Evolutionary conservation across 768 basidiomycete genomes (phyloP).

Genomic region (Gyrodon lividus): DNA sequence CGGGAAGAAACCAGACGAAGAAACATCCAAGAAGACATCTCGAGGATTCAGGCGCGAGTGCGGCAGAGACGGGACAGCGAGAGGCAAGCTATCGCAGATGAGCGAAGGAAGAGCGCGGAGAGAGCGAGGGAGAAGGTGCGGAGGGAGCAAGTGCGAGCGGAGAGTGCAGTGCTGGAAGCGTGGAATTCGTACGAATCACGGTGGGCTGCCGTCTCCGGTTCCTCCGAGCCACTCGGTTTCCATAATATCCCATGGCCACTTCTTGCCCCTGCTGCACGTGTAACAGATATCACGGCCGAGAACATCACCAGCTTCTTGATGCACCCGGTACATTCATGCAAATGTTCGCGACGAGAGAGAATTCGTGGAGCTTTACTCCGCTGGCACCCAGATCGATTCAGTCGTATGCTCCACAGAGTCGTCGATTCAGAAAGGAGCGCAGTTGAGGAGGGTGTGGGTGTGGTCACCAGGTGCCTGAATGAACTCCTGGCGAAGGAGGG

Average conservation of each 20-base stretch:
- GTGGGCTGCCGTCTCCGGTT: conserved; percentile 53
- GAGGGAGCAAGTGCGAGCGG: conserved; percentile 40
- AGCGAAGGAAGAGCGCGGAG: conserved; percentile 38
- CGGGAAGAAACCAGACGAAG: conserved; percentile 42
- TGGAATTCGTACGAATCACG: conserved; percentile 65
- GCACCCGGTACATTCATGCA: conserved; percentile 60
- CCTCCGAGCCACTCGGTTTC: conserved; percentile 55
- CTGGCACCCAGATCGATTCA: conserved; percentile 83
- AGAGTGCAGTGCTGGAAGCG: conserved; percentile 48
- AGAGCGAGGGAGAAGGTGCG: conserved; percentile 42
- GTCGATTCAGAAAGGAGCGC: conserved; percentile 46
- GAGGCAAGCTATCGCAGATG: conserved; percentile 45
- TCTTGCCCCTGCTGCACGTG: conserved; percentile 38
- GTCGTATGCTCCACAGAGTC: conserved; percentile 53
- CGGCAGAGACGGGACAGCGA: conserved; percentile 51
- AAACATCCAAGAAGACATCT: conserved; percentile 53
- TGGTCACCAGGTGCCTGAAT: conserved; percentile 66
- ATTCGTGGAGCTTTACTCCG: conserved; percentile 64
- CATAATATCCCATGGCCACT: conserved; percentile 72
- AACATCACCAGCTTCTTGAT: conserved; percentile 61
- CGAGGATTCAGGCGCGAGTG: conserved; percentile 52
- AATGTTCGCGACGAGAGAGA: conserved; percentile 60
- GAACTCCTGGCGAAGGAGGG: conserved; percentile 51
- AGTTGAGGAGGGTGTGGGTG: conserved; percentile 64
- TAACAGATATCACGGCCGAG: conserved; percentile 52